phyloP scores from a whole-genome alignment of 495 filamentous ascomycete species.

The Hypoxylon perforatum region DNA sequence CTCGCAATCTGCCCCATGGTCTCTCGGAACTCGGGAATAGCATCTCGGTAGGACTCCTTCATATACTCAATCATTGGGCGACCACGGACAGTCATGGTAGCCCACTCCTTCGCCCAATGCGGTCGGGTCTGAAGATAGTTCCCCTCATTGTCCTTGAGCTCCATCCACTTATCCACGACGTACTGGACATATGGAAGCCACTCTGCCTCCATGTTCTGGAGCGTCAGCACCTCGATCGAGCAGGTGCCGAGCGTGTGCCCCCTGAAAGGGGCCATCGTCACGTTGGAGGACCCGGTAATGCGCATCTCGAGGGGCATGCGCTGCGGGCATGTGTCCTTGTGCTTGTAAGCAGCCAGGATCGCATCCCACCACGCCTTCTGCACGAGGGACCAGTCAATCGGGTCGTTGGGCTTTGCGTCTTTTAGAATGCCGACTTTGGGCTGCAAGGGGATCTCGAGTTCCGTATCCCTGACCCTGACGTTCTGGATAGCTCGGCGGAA shows the following conservation, averaged over 20 bases:
- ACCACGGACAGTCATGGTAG: constrained; percentile 43
- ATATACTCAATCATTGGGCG: constrained; percentile 50
- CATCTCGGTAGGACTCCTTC: constrained; percentile 57
- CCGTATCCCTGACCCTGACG: constrained; percentile 62
- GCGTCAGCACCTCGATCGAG: constrained; percentile 62
- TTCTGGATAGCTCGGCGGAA: constrained; percentile 66
- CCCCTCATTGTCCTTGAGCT: constrained; percentile 48
- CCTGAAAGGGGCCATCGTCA: constrained; percentile 65
- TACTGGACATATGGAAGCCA: constrained; percentile 60
- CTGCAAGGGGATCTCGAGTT: constrained; percentile 62
- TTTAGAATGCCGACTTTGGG: constrained; percentile 30
- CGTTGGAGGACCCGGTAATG: constrained; percentile 60
- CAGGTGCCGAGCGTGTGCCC: constrained; percentile 59
- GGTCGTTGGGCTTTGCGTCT: constrained; percentile 39
- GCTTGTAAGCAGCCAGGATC: constrained; percentile 56
- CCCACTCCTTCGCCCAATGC: constrained; percentile 69
- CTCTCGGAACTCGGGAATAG: constrained; percentile 55
- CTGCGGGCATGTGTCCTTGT: constrained; percentile 56
- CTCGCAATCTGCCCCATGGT: constrained; percentile 56
- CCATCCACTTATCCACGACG: constrained; percentile 60
- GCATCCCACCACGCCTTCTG: constrained; percentile 66
- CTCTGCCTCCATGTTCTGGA: constrained; percentile 54
- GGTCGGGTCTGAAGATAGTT: constrained; percentile 54
- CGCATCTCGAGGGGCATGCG: constrained; percentile 64
- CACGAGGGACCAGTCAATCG: constrained; percentile 55